Percentiles rank a stretch among this genome's conserved stretches.
Conservation (phyloP, 306 rosid species). For the Castanopsis chinensis region DNA sequence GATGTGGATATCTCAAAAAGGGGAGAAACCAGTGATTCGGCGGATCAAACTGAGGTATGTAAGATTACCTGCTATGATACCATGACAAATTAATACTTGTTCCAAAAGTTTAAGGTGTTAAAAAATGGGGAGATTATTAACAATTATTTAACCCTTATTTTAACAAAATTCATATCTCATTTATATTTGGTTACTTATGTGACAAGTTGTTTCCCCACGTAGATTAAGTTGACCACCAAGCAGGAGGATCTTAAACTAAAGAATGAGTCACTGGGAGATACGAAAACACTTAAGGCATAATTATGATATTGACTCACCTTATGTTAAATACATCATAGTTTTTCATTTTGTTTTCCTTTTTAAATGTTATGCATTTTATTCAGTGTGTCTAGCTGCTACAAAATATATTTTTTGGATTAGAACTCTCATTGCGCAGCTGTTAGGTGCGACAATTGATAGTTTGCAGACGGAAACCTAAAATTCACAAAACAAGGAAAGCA, state of each 20-base stretch:
- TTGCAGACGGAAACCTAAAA: neutral
- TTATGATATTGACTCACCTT: neutral
- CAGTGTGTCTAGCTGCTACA: neutral
- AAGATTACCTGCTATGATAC: neutral
- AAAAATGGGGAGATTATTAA: too few species aligned
- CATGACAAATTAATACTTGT: too few species aligned
- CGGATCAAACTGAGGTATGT: slow-evolving; percentile 5
- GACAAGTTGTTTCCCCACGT: neutral
- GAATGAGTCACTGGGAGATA: neutral
- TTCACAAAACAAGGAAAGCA: neutral
- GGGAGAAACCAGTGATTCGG: neutral
- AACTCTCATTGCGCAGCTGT: neutral
- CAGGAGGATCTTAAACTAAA: neutral
- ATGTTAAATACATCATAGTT: neutral
- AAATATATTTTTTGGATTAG: neutral
- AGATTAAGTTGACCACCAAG: neutral
- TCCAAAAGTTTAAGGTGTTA: too few species aligned
- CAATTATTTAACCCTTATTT: too few species aligned
- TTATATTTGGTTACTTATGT: neutral
- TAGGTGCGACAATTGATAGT: neutral
- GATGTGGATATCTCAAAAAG: neutral
- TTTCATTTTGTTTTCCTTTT: neutral
- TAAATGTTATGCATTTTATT: neutral
- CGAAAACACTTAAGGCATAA: neutral
- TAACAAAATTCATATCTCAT: too few species aligned